Evolutionary conservation across 1,284 basidiomycete species (phyloP), one percentile per base, ranked within the genome.

Genomic region (Golubevia pallescens): DNA sequence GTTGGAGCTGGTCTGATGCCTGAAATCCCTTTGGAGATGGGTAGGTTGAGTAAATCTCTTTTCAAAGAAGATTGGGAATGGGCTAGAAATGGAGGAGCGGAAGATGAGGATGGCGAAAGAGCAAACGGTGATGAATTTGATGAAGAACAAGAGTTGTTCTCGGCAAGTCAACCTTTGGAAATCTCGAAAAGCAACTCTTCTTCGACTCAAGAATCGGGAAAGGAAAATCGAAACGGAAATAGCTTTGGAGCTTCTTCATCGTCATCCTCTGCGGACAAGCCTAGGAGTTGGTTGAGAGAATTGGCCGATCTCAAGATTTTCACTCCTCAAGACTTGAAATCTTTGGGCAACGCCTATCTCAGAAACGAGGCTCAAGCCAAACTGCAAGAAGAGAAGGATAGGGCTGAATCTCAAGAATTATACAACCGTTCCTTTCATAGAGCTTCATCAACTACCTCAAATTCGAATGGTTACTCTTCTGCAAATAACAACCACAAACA

Each of bases 1-100:
- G 67, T 63, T 7, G 58, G 58, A 13, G 58, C 58, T 28, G 58
- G 58, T 21, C 16, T n/a, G 58, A 60, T 48, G 42, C 42, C 42
- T 48, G 42, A 48, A 16, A 48, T 48, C 10, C 8, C 42, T 48
- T 14, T 48, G 16, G 42, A 48, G 16, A 48, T 48, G 42, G 42
- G 42, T 48, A 48, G 42, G 16, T 48, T 48, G 42, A 48, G 13
- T 16, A 48, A 16, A 48, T 13, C 10, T 48, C 28, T 28, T 28
- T 28, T 28, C 28, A 10, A 48, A 48, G 42, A 48, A 48, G 42
- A 48, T 16, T 48, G 42, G 42, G 42, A 48, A 16, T 48, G 42
- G 42, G 42, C 42, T 16, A 48, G 42, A 48, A 16, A 16, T 48
- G 42, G 42, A 10, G 42, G 42, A 48, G 16, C 3, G 13, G 42